Evolutionary conservation across 306 rosid species (phyloP).

Genomic region (Parietaria judaica): DNA sequence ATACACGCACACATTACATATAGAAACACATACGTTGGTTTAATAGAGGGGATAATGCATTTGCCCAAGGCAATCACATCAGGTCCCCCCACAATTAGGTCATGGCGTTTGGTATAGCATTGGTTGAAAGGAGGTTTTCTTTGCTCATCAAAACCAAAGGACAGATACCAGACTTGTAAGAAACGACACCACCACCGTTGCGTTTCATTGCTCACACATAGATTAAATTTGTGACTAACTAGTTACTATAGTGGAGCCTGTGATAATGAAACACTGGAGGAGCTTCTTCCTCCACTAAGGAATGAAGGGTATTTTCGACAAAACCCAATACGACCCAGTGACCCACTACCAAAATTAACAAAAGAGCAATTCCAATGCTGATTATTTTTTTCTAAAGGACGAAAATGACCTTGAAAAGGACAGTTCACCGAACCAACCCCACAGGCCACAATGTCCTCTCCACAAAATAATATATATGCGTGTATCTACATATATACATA

Average conservation of each 20-base stretch:
- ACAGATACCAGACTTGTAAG: conserved; percentile 52
- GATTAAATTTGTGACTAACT: conserved; percentile 24
- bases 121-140: conserved; percentile 31
- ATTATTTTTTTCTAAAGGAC: conserved; percentile 9
- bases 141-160: conserved; percentile 31
- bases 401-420: conserved; percentile 30
- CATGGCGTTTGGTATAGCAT: conserved; percentile 42
- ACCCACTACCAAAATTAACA: neutral
- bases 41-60: conserved; percentile 7
- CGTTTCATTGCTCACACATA: conserved; percentile 29
- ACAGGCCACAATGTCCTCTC: conserved; percentile 12
- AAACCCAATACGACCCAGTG: neutral
- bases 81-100: conserved; percentile 44
- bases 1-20: too few relatives aligned
- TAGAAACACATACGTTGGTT: neutral
- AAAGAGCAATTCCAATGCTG: neutral
- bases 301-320: conserved; percentile 20
- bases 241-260: conserved; percentile 39
- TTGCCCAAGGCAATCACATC: conserved; percentile 23
- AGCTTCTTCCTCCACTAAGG: conserved; percentile 24
- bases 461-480: neutral
- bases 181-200: conserved; percentile 24
- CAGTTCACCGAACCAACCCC: conserved; percentile 22
- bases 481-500: too few relatives aligned
- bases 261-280: conserved; percentile 32